Evolutionary conservation across 2,329 filamentous ascomycete genomes (phyloP), one percentile per base, ranked within the genome.

Genomic region (Curvularia spicifera): DNA sequence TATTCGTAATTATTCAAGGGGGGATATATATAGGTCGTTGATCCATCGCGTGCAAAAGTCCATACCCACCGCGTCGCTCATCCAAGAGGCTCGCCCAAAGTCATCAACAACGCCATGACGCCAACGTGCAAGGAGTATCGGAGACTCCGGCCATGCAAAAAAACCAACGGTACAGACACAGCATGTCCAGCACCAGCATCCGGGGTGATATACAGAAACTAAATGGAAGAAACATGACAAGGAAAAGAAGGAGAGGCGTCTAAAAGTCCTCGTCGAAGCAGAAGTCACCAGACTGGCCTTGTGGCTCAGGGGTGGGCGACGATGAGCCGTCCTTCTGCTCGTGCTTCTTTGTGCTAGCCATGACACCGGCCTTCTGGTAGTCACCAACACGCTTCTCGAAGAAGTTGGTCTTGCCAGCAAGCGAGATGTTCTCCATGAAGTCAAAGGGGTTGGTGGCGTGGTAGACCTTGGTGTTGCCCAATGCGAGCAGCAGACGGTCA

Each of bases 371-470:
- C 87, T 99, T 99, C 83, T 99, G 95, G 87, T 99, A 99, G 76
- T 99, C 95, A 78, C 90, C 95, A 57, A 99, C 95, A 71, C 95
- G 92, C 91, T 99, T 99, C 90, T 99, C 95, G 79, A 99, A 99
- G 87, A 99, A 99, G 88, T 99, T 99, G 78, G 95, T 99, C 91
- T 99, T 99, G 81, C 95, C 95, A 51, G 93, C 91, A 10, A 99
- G 87, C 22, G 95, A 98, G 80, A 99, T 99, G 82, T 97, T 97
- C 86, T 99, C 95, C 95, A 99, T 99, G 81, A 99, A 99, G 85
- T 99, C 95, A 78, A 99, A 99, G 77, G 95, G 95, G 83, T 99
- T 99, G 78, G 89, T 87, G 26, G 90, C 84, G 76, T 95, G 91
- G 87, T 96, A 99, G 72, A 91, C 85, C 85, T 97, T 98, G 71